Evolutionary conservation across 495 filamentous ascomycete species (phyloP), one percentile per base, ranked within the genome.

Genomic region (Tuber brumale): DNA sequence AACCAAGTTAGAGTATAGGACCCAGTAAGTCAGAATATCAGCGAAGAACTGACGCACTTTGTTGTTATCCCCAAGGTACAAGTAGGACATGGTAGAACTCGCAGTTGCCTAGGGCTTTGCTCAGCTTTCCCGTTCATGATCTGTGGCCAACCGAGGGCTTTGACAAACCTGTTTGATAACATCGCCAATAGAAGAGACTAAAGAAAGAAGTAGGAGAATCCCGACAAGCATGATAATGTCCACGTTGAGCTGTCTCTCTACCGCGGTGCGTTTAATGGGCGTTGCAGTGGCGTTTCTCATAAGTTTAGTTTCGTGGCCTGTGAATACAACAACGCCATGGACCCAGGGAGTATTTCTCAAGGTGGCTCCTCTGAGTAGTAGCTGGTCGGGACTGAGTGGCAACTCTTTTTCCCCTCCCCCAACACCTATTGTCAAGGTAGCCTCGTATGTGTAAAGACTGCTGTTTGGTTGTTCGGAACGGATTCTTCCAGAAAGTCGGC

Each of bases 271-370:
- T 86, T 99, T 99, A 84, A 99, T 98, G 48, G 96, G 95, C 3
- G 96, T 92, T 19, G 96, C 96, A 14, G 95, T 98, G 42, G 96
- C 96, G 83, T 99, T 99, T 75, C 96, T 89, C 96, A 99, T 98
- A 80, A 99, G 87, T 84, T 99, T 99, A 42, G 96, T 98, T 85
- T 99, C 95, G 84, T 99, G 96, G 74, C 96, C 96, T 31, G 94
- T 99, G 79, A 99, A 99, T 23, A 98, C 94, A 76, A 98, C 96
- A 73, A 95, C 89, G 44, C 94, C 96, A 84, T 98, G 93, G 73
- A 99, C 90, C 96, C 96, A 99, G 35, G 95, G 95, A 16, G 96
- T 99, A 80, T 99, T 99, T 73, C 96, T 89, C 66, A 99, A 86
- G 6, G 95, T 97, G 19, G 96, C 96, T 70, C 96, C 96, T 85